Conservation (phyloP, 2,329 filamentous ascomycete species). For the Helotiales sp. region DNA sequence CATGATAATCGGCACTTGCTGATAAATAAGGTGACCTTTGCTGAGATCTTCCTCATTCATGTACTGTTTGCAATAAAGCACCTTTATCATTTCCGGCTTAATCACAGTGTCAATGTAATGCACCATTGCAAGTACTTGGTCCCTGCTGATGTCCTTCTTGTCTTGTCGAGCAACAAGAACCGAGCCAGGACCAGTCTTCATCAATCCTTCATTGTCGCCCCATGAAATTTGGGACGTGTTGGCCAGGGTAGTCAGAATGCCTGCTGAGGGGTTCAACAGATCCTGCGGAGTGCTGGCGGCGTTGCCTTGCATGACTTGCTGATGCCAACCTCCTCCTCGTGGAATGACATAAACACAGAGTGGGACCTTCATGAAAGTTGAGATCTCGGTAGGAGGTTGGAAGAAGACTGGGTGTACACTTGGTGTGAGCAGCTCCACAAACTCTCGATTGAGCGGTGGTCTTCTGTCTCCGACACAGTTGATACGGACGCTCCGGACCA, state of each 20-base stretch:
- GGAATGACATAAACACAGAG: too few relatives aligned
- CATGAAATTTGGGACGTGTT: background rate
- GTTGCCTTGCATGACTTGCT: too few relatives aligned
- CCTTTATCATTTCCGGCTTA: too few relatives aligned
- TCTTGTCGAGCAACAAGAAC: background rate
- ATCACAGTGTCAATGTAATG: background rate
- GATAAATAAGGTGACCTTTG: too few relatives aligned
- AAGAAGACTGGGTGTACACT: background rate
- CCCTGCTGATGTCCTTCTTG: background rate
- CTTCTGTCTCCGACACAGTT: background rate
- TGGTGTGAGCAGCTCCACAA: too few relatives aligned
- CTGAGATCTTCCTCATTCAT: too few relatives aligned
- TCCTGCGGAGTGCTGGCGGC: background rate
- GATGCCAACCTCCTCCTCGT: too few relatives aligned
- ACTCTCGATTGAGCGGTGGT: background rate
- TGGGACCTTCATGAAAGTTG: background rate
- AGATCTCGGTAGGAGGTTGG: background rate
- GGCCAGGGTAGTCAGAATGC: background rate
- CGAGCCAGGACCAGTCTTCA: background rate
- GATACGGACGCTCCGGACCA: background rate
- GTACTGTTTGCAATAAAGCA: too few relatives aligned
- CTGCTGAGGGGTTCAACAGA: background rate
- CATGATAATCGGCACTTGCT: too few relatives aligned
- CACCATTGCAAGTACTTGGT: background rate
- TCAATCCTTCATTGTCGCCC: background rate